Base-by-base conservation (phyloP, 768 basidiomycete genomes). In the Boletus fagicola region DNA sequence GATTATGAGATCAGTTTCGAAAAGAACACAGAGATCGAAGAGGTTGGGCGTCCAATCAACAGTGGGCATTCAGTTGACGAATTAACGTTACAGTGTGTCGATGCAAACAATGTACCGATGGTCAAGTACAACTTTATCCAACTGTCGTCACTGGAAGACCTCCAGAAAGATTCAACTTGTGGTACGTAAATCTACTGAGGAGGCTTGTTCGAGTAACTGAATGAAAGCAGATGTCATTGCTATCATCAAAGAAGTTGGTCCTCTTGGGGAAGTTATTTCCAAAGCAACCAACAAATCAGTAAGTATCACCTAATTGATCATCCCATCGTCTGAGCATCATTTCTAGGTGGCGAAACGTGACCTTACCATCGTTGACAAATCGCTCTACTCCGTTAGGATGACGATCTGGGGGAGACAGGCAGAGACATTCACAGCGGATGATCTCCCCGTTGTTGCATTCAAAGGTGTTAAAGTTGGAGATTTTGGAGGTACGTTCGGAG, bases 351-450 rank as follows among this genome's bases (percentile, higher is more conserved):
- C 82, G 33, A 98, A 98, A 73, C 87, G 96, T 45, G 96, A 99
- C 44, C 75, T 99, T 50, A 87, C 83, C 1, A 74, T 99, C 35
- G 95, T 94, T 13, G 96, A 99, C 70, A 83, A 82, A 58, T 88
- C 92, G 8, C 81, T 81, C 36, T 92, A 77, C 65, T 83, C 86
- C 16, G 86, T 92, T 40, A 83, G 92, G 35, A 70, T 98, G 62
- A 99, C 96, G 4, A 77, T 98, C 31, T 99, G 96, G 97, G 97
- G 96, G 24, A 93, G 90, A 71, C 90, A 92, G 70, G 96, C 96
- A 0, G 93, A 98, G 69, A 80, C 81, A 40, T 98, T 85, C 69
- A 70, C 73, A n/a, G 74, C 79, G 6, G 76, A 80, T 12, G 78
- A 78, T 49, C 68, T 80, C 49, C 84, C 92, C 10, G 86, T 98